Evolutionary conservation across 495 filamentous ascomycete species (phyloP).

Genomic region (Neurospora cerealis): DNA sequence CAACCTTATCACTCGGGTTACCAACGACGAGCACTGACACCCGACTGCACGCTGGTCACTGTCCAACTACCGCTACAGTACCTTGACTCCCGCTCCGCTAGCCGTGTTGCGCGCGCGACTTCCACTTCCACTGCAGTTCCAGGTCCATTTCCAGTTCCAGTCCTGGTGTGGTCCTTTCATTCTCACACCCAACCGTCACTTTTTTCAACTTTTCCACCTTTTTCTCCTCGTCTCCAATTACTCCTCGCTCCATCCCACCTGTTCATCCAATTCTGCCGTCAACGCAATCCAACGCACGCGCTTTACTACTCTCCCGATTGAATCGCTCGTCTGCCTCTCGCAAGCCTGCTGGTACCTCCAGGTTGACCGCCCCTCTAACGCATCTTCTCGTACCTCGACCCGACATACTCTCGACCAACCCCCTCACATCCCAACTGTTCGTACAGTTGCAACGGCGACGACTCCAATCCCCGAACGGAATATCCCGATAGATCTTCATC

Average conservation of each 20-base stretch:
- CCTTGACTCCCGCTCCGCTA: not conserved
- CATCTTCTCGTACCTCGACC: not conserved
- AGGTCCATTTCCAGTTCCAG: conserved; percentile 1
- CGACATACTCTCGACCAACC: not conserved
- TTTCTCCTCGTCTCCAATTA: not conserved
- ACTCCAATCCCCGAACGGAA: not conserved
- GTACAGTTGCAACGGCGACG: not conserved
- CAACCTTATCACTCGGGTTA: not conserved
- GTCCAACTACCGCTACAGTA: not conserved
- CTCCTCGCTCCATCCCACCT: not conserved
- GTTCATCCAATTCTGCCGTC: not conserved
- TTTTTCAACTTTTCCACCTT: not conserved
- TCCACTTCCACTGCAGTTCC: not conserved
- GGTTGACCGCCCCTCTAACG: not conserved
- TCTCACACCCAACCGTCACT: not conserved
- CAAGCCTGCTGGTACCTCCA: not conserved
- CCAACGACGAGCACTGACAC: not conserved
- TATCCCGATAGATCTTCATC: not conserved
- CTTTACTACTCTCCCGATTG: not conserved
- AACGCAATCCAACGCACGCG: not conserved
- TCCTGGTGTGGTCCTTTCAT: not conserved
- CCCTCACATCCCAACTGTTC: not conserved
- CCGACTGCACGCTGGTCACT: not conserved
- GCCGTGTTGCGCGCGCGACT: not conserved
- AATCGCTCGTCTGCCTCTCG: not conserved